A percentile compares a stretch with the other conserved stretches of the same genome.
phyloP scores from a whole-genome alignment of 2,329 filamentous ascomycete species.

The Cercospora zeae-maydis region DNA sequence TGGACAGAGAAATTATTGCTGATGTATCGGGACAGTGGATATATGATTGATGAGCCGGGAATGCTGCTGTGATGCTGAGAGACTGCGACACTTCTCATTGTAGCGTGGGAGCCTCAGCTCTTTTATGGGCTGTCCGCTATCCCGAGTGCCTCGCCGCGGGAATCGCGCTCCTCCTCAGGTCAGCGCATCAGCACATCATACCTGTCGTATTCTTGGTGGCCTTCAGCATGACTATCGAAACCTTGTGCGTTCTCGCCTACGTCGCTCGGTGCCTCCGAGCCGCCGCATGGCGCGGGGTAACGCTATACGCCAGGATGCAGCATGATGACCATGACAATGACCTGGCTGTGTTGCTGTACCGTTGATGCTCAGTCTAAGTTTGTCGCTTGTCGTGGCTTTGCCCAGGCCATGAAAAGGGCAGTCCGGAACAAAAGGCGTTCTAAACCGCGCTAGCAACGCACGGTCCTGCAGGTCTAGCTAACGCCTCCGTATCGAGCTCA shows the following conservation, averaged over 20 bases:
- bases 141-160: not conserved
- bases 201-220: not conserved
- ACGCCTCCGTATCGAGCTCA: constrained; percentile 6
- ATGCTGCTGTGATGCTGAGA: not conserved
- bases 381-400: constrained; percentile 1
- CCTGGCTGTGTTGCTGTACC: not conserved
- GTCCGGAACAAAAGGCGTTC: constrained; percentile 1
- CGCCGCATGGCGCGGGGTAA: not conserved
- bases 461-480: constrained; percentile 6
- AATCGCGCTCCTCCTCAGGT: not conserved
- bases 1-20: not conserved
- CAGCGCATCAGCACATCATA: constrained; percentile 1
- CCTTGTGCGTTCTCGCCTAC: not conserved
- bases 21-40: not conserved
- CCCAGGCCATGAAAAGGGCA: not conserved
- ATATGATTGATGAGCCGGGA: not conserved
- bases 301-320: constrained; percentile 2
- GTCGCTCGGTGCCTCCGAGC: constrained; percentile 1
- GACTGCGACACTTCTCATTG: constrained; percentile 1
- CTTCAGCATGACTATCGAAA: constrained; percentile 6
- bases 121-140: not conserved
- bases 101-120: not conserved
- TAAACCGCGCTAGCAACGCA: constrained; percentile 8
- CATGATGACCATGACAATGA: constrained; percentile 2
- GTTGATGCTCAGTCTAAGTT: not conserved